Conservation (phyloP, 2,329 filamentous ascomycete species). For the Colletotrichum cereale region DNA sequence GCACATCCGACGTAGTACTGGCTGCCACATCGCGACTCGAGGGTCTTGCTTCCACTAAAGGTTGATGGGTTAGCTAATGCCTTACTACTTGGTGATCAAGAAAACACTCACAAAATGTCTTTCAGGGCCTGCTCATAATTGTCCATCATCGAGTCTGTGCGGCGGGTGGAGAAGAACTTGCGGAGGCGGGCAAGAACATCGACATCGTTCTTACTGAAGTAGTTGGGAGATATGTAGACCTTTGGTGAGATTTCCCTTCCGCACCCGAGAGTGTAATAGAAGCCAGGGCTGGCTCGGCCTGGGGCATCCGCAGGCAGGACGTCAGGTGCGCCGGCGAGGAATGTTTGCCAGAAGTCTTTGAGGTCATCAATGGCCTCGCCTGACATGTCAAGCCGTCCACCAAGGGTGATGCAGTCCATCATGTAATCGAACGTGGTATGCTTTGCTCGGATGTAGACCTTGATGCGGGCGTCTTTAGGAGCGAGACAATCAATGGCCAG, state of each 20-base stretch:
- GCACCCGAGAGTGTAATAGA: conserved; percentile 37
- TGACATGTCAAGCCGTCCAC: conserved; percentile 34
- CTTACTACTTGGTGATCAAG: background rate
- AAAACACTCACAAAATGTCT: conserved; percentile 30
- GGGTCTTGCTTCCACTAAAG: conserved; percentile 28
- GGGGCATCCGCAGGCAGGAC: conserved; percentile 28
- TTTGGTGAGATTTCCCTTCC: conserved; percentile 33
- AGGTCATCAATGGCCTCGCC: conserved; percentile 34
- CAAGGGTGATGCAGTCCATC: conserved; percentile 38
- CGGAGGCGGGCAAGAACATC: conserved; percentile 34
- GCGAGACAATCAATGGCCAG: conserved; percentile 35
- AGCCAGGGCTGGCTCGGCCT: conserved; percentile 29
- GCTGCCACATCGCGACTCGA: conserved; percentile 33
- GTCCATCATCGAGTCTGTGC: conserved; percentile 37
- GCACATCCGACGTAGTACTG: conserved; percentile 37
- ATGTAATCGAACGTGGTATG: conserved; percentile 34
- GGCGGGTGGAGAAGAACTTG: conserved; percentile 32
- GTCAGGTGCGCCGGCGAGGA: conserved; percentile 24
- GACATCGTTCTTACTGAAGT: conserved; percentile 27
- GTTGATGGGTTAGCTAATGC: background rate
- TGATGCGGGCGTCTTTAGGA: conserved; percentile 29
- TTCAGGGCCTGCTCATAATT: conserved; percentile 34
- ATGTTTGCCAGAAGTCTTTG: conserved; percentile 30
- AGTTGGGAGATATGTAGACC: conserved; percentile 35
- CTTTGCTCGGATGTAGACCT: conserved; percentile 33